A percentile compares a stretch with the other conserved stretches of the same genome.
These are phyloP conservation scores for Neofusicoccum laricinum DNA, from an alignment of 2,329 filamentous ascomycete species.

Conservation along the genomic window DNA sequence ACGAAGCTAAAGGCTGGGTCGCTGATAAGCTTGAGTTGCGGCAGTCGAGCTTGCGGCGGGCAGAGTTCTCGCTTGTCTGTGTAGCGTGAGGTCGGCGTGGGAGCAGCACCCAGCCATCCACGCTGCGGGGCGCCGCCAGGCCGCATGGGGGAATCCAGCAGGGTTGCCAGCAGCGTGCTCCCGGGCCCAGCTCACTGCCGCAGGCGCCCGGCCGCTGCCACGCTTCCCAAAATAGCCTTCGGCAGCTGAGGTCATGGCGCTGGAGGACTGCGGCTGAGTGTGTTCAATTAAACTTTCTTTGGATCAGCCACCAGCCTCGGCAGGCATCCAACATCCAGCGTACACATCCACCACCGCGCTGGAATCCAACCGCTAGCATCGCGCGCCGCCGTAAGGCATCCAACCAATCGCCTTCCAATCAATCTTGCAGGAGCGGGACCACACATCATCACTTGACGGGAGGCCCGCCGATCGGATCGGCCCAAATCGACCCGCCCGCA, in stretches of 20 bases:
- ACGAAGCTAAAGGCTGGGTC: neutral
- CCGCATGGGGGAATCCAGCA: neutral
- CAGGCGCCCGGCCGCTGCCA: neutral
- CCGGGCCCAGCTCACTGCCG: too few relatives aligned
- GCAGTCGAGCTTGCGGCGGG: neutral
- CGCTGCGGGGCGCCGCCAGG: neutral
- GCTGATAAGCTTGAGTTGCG: neutral
- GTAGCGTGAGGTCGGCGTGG: too few relatives aligned
- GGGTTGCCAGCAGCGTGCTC: neutral
- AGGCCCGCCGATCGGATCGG: neutral
- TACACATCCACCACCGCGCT: neutral
- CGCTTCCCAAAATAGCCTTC: neutral
- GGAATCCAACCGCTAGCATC: neutral
- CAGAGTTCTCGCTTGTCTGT: neutral
- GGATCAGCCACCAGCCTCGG: neutral
- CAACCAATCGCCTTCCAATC: neutral
- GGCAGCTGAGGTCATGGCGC: neutral
- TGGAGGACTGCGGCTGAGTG: neutral
- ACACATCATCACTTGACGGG: too few relatives aligned
- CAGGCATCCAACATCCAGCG: neutral
- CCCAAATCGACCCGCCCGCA: neutral
- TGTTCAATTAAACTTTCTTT: neutral
- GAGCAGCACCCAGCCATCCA: too few relatives aligned
- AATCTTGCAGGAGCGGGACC: neutral
- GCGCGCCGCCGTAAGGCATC: neutral